Percentiles rank a stretch among this genome's conserved stretches.
Evolutionary conservation across 139 green algal species (phyloP).

Genomic region (Chlorella sp.): DNA sequence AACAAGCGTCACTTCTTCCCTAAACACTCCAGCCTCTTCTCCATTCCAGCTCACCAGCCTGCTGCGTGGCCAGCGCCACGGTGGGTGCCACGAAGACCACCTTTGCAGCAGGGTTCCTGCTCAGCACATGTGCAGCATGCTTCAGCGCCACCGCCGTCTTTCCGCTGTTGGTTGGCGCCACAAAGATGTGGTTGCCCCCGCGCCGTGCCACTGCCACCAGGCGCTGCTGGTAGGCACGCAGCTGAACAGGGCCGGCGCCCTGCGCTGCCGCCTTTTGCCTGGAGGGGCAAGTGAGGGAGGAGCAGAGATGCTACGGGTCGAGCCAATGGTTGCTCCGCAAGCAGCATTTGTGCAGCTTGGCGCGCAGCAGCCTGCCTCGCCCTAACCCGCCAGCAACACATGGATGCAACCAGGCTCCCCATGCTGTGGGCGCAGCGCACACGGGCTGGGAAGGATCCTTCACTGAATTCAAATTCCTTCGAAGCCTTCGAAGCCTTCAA

Average conservation of each 20-base stretch:
- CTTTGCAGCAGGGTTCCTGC: not conserved
- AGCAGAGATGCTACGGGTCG: too few relatives aligned
- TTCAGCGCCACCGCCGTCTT: slow-evolving; percentile 30
- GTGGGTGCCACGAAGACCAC: slow-evolving; percentile 37
- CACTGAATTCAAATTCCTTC: too few relatives aligned
- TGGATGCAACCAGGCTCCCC: too few relatives aligned
- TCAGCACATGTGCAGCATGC: not conserved
- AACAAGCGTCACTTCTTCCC: too few relatives aligned
- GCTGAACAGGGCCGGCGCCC: not conserved
- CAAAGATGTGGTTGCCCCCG: slow-evolving; percentile 3
- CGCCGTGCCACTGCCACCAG: not conserved
- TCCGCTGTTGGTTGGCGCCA: not conserved
- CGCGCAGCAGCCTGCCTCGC: too few relatives aligned
- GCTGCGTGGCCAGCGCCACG: slow-evolving; percentile 31
- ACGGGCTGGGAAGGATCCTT: too few relatives aligned
- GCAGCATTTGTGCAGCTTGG: too few relatives aligned
- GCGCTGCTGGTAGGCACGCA: slow-evolving; percentile 12
- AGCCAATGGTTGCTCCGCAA: too few relatives aligned
- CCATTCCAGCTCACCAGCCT: not conserved
- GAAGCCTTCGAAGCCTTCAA: too few relatives aligned
- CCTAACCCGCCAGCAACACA: too few relatives aligned
- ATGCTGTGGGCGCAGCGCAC: too few relatives aligned
- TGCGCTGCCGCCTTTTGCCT: not conserved
- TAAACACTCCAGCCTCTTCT: not conserved
- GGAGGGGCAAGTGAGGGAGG: not conserved